phyloP scores from a whole-genome alignment of 139 green algal genomes.

The Gonium pectorale region DNA sequence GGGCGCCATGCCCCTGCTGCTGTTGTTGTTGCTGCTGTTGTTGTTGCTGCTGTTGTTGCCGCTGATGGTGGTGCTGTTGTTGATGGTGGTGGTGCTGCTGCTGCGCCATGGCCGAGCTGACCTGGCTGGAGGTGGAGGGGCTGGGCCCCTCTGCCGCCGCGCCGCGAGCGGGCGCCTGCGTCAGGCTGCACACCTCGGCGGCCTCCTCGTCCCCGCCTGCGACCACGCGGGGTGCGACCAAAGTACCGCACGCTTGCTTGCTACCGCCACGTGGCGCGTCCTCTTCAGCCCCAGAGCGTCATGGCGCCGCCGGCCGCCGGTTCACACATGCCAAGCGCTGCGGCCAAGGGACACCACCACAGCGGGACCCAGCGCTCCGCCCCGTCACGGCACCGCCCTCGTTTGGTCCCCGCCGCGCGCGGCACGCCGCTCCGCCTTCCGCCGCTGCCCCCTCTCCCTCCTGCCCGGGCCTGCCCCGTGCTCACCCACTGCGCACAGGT shows the following conservation, averaged over 20 bases:
- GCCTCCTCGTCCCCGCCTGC: conserved; percentile 55
- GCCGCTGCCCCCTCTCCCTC: background rate
- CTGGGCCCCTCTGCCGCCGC: conserved; percentile 3
- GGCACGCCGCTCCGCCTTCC: too few relatives aligned
- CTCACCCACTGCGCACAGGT: conserved; percentile 90
- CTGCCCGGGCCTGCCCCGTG: background rate
- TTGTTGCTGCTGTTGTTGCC: background rate
- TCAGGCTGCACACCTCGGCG: conserved; percentile 17
- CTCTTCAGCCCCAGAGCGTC: too few relatives aligned
- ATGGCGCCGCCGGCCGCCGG: too few relatives aligned
- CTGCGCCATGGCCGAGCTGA: background rate
- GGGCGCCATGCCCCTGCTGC: conserved; percentile 1
- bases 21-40: conserved; percentile 25
- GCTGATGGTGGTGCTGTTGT: background rate
- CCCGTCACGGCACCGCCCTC: too few relatives aligned
- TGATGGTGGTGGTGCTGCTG: conserved; percentile 2
- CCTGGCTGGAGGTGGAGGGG: conserved; percentile 24
- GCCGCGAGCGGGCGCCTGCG: background rate
- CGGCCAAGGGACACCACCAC: too few relatives aligned
- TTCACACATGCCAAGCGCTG: too few relatives aligned
- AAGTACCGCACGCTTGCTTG: too few relatives aligned
- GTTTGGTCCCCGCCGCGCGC: too few relatives aligned
- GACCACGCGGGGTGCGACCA: too few relatives aligned
- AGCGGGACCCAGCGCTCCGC: background rate
- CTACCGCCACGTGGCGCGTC: too few relatives aligned